phyloP scores from a whole-genome alignment of 192 early-diverging fungal genomes.

The Phlyctochytrium planicorne region DNA sequence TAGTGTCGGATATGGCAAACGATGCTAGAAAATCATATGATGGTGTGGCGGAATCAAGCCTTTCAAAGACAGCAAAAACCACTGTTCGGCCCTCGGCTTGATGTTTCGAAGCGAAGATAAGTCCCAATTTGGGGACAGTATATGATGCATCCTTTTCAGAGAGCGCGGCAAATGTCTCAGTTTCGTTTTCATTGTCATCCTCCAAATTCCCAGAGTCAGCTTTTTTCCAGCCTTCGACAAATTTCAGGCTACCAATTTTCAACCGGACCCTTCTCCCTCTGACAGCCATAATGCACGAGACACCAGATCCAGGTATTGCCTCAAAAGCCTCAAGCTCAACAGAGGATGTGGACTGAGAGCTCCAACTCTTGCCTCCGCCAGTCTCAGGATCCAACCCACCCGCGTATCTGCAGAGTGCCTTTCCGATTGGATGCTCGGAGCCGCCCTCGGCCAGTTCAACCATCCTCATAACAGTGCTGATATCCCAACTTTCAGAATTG shows the following conservation, averaged over 20 bases:
- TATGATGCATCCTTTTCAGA: constrained; percentile 42
- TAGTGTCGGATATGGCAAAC: constrained; percentile 75
- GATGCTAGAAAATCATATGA: constrained; percentile 48
- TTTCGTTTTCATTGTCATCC: too few relatives aligned
- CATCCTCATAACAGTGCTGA: constrained; percentile 53
- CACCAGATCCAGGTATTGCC: constrained; percentile 68
- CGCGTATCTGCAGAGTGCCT: constrained; percentile 24
- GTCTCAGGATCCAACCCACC: not conserved
- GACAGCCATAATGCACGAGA: constrained; percentile 53
- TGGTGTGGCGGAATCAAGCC: constrained; percentile 26
- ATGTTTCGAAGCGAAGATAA: constrained; percentile 45
- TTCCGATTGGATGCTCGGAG: constrained; percentile 91
- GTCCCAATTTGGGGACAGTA: constrained; percentile 39
- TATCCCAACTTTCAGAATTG: constrained; percentile 17
- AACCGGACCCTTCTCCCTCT: constrained; percentile 27
- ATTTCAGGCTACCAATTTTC: constrained; percentile 72
- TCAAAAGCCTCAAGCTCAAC: constrained; percentile 57
- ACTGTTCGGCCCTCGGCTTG: constrained; percentile 75
- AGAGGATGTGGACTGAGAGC: too few relatives aligned
- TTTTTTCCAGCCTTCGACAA: constrained; percentile 37
- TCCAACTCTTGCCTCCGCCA: not conserved
- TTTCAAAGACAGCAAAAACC: constrained; percentile 69
- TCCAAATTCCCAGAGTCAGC: too few relatives aligned
- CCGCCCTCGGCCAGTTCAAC: constrained; percentile 76
- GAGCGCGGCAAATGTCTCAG: not conserved